Conservation (phyloP, 768 basidiomycete genomes). For the Tephrocybe sp. region DNA sequence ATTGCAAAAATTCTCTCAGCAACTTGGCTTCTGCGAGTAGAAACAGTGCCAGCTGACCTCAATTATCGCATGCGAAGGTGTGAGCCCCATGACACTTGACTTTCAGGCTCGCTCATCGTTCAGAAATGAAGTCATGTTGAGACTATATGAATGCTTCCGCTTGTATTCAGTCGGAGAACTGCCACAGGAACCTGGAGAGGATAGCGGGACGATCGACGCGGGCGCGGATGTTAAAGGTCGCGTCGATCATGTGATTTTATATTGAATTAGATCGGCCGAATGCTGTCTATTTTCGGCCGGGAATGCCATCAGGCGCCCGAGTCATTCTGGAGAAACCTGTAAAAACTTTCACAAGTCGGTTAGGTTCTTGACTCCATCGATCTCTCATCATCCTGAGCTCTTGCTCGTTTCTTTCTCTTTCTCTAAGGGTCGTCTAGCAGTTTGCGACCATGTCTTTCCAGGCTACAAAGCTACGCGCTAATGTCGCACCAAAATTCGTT, state of each 20-base stretch:
- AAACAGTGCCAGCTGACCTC: too few species aligned
- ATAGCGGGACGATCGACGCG: too few species aligned
- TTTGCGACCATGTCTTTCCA: conserved; percentile 37
- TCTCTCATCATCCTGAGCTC: conserved; percentile 3
- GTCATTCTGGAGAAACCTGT: conserved; percentile 3
- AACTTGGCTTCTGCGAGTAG: too few species aligned
- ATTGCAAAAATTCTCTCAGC: too few species aligned
- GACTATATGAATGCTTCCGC: too few species aligned
- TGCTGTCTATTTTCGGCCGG: conserved; percentile 9
- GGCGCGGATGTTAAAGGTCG: too few species aligned
- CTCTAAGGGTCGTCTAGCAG: conserved; percentile 1
- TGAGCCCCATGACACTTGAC: too few species aligned
- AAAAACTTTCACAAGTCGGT: conserved; percentile 7
- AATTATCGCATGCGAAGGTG: too few species aligned
- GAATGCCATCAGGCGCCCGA: conserved; percentile 3
- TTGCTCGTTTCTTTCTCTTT: conserved; percentile 3
- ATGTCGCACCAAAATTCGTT: conserved; percentile 35
- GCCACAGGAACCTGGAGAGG: too few species aligned
- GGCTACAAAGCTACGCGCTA: conserved; percentile 40
- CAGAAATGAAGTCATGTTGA: too few species aligned
- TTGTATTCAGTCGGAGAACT: too few species aligned
- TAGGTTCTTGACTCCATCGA: conserved; percentile 4
- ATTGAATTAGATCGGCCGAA: conserved; percentile 7
- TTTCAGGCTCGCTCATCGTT: too few species aligned
- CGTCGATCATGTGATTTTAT: neutral